Conservation (phyloP, 2,329 filamentous ascomycete species). For the Colletotrichum siamense region DNA sequence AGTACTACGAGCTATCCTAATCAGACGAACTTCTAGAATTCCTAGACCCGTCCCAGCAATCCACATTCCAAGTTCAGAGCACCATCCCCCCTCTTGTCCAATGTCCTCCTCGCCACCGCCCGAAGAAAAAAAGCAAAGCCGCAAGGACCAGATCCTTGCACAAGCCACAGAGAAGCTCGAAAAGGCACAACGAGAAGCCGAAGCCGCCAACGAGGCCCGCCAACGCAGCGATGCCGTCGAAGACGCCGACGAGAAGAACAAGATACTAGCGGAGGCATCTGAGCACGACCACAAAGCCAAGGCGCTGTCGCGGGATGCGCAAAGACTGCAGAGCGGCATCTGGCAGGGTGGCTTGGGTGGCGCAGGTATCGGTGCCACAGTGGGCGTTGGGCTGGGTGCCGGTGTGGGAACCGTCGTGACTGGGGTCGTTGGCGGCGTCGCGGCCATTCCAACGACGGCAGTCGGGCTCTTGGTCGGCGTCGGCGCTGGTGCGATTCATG, state of each 20-base stretch:
- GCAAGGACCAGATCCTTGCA: constrained; percentile 7
- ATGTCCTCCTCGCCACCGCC: constrained; percentile 8
- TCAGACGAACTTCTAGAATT: background rate
- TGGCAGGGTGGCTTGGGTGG: constrained; percentile 17
- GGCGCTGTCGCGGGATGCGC: background rate
- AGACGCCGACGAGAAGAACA: constrained; percentile 11
- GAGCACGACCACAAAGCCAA: constrained; percentile 10
- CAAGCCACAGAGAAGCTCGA: constrained; percentile 14
- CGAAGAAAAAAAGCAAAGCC: constrained; percentile 4
- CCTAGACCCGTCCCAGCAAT: background rate
- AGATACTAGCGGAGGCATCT: constrained; percentile 4
- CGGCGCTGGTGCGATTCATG: constrained; percentile 7
- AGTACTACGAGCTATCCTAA: too few species aligned
- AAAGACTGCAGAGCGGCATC: constrained; percentile 10
- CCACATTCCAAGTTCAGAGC: background rate
- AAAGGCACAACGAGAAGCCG: constrained; percentile 4
- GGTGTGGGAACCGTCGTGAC: constrained; percentile 6
- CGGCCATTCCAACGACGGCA: constrained; percentile 1
- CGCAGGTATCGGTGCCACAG: constrained; percentile 9
- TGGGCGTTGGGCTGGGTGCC: constrained; percentile 4
- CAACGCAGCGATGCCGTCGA: background rate
- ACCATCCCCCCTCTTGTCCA: background rate
- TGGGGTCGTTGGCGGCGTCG: constrained; percentile 10
- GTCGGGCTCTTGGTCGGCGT: constrained; percentile 1
- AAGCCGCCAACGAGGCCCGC: background rate